Conservation (phyloP, 768 basidiomycete species). For the Ramaria sp. region DNA sequence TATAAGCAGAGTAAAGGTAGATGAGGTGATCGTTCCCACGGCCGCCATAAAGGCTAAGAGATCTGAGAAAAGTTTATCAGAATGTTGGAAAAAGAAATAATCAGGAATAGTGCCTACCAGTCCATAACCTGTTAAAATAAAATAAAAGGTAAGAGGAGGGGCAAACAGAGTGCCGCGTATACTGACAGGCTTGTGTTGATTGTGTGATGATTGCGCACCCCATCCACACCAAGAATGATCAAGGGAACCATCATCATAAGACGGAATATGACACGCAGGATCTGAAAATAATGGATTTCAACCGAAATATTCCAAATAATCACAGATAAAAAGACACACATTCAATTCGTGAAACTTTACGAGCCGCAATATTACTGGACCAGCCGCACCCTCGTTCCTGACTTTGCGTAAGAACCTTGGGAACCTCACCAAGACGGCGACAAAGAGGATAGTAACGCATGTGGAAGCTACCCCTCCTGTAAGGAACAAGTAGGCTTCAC, state of each 20-base stretch:
- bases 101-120: constrained; percentile 30
- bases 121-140: constrained; percentile 38
- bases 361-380: constrained; percentile 62
- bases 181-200: constrained; percentile 51
- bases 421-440: constrained; percentile 62
- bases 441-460: constrained; percentile 54
- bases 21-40: constrained; percentile 69
- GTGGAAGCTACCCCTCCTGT: constrained; percentile 58
- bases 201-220: constrained; percentile 35
- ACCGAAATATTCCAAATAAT: background rate
- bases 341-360: constrained; percentile 71
- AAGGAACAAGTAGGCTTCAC: constrained; percentile 65
- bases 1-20: constrained; percentile 67
- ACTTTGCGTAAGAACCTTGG: constrained; percentile 61
- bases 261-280: constrained; percentile 62
- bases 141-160: background rate
- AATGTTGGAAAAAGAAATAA: background rate
- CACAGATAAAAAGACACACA: constrained; percentile 30
- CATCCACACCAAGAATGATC: constrained; percentile 56
- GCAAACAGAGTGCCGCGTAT: background rate
- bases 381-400: constrained; percentile 62
- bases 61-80: constrained; percentile 28
- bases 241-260: constrained; percentile 65
- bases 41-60: constrained; percentile 61
- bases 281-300: constrained; percentile 25